A percentile compares a stretch with the other conserved stretches of the same genome.
Conservation (phyloP, 306 rosid genomes). For the Rubus idaeus region DNA sequence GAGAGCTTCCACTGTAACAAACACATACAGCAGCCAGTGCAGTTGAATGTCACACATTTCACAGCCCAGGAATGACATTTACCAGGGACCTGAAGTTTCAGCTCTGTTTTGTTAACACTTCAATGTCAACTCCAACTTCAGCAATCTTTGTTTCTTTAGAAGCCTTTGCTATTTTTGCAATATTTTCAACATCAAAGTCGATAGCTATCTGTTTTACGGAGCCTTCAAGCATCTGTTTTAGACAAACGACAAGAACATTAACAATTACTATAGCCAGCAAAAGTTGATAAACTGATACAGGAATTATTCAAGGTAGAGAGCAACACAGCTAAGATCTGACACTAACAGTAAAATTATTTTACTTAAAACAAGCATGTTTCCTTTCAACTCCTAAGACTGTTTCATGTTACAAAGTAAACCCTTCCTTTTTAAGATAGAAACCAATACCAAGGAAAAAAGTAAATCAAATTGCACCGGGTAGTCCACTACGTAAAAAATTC, state of each 20-base stretch:
- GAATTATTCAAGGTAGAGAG: background rate
- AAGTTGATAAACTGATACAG: background rate
- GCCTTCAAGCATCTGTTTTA: conserved; percentile 77
- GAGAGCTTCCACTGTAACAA: background rate
- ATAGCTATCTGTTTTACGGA: conserved; percentile 70
- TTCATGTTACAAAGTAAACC: too few species aligned
- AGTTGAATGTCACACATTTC: background rate
- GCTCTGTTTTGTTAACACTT: conserved; percentile 49
- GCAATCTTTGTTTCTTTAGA: conserved; percentile 77
- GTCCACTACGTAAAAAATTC: too few species aligned
- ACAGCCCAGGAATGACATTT: background rate
- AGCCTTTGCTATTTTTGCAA: conserved; percentile 66
- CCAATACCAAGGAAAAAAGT: too few species aligned
- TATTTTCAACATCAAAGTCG: conserved; percentile 77
- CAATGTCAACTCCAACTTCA: conserved; percentile 87
- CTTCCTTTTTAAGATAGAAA: too few species aligned
- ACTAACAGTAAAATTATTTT: background rate
- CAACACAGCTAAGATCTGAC: background rate
- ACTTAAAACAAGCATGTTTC: too few species aligned
- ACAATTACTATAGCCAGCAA: background rate
- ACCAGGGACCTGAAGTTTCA: conserved; percentile 28
- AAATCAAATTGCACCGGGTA: too few species aligned
- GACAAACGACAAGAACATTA: background rate
- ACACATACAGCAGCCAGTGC: background rate
- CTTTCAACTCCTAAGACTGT: too few species aligned